phyloP scores from a whole-genome alignment of 1,139 yeast genomes.

The Pichia sp. region DNA sequence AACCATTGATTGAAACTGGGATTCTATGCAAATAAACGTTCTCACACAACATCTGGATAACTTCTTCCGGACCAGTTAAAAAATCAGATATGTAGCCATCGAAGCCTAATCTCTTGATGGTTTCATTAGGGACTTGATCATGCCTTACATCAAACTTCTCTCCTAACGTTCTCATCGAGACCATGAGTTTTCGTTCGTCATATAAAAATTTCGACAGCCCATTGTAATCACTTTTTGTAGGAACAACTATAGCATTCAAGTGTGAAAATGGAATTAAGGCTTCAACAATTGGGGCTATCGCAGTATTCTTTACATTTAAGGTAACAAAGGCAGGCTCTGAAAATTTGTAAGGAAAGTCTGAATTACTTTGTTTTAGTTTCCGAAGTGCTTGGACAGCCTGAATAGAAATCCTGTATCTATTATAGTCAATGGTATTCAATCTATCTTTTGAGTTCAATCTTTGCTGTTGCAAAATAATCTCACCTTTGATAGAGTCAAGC shows the following conservation, averaged over 20 bases:
- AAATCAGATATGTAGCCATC: constrained; percentile 76
- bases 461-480: constrained; percentile 22
- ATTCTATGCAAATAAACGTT: constrained; percentile 53
- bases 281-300: constrained; percentile 53
- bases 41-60: constrained; percentile 68
- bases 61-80: constrained; percentile 69
- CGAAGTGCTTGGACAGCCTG: constrained; percentile 41
- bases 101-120: constrained; percentile 54
- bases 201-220: constrained; percentile 40
- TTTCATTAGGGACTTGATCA: constrained; percentile 29
- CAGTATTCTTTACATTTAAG: constrained; percentile 46
- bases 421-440: constrained; percentile 35
- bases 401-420: constrained; percentile 29
- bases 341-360: constrained; percentile 32
- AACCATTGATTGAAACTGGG: constrained; percentile 52
- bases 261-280: constrained; percentile 52
- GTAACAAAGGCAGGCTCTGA: constrained; percentile 77
- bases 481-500: constrained; percentile 5
- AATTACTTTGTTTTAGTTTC: constrained; percentile 13
- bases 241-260: constrained; percentile 51
- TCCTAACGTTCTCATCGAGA: constrained; percentile 44
- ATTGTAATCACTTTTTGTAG: constrained; percentile 41
- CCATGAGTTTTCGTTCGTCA: constrained; percentile 35
- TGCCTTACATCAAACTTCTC: constrained; percentile 23
- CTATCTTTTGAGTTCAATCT: constrained; percentile 49